Percentiles rank a stretch among this genome's conserved stretches.
These are phyloP conservation scores for Thamnidium elegans DNA, from an alignment of 192 early-diverging fungal species.

Conservation along the genomic window DNA sequence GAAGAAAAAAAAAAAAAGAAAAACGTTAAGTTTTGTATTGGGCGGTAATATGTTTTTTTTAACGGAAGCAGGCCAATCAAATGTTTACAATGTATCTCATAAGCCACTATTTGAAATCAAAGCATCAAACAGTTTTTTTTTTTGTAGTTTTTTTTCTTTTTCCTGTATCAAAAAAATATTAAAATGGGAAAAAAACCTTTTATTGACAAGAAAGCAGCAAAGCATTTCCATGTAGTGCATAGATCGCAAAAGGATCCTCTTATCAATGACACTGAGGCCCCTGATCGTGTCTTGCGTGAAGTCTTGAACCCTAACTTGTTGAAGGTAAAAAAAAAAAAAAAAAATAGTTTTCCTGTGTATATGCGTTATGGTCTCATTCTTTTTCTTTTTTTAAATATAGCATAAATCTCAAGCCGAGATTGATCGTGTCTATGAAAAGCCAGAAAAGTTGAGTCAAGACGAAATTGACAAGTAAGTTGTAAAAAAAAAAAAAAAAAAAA, in stretches of 20 bases:
- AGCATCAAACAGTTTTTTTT: not conserved
- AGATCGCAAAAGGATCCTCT: constrained; percentile 93
- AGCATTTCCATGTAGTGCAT: constrained; percentile 90
- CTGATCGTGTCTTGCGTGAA: constrained; percentile 77
- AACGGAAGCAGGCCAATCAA: not conserved
- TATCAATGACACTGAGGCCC: constrained; percentile 76
- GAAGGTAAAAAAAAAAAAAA: constrained; percentile 24
- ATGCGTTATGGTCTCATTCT: not conserved
- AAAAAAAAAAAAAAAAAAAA: not conserved
- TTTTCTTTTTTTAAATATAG: constrained; percentile 5
- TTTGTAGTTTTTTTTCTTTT: not conserved
- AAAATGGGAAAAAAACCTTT: constrained; percentile 72
- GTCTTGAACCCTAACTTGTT: constrained; percentile 65
- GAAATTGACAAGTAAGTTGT: constrained; percentile 29
- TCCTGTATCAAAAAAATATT: not conserved
- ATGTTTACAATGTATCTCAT: not conserved
- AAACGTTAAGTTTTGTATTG: not conserved
- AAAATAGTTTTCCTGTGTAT: not conserved
- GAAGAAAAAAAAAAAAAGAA: not conserved
- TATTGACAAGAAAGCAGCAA: constrained; percentile 83
- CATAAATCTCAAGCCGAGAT: constrained; percentile 30
- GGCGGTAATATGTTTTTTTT: not conserved
- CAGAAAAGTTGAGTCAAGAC: constrained; percentile 33
- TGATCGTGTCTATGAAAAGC: constrained; percentile 10
- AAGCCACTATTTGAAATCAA: not conserved